These are phyloP conservation scores for Euphrasia confusa DNA, from an alignment of 257 asterid genomes.

Conservation along the genomic window DNA sequence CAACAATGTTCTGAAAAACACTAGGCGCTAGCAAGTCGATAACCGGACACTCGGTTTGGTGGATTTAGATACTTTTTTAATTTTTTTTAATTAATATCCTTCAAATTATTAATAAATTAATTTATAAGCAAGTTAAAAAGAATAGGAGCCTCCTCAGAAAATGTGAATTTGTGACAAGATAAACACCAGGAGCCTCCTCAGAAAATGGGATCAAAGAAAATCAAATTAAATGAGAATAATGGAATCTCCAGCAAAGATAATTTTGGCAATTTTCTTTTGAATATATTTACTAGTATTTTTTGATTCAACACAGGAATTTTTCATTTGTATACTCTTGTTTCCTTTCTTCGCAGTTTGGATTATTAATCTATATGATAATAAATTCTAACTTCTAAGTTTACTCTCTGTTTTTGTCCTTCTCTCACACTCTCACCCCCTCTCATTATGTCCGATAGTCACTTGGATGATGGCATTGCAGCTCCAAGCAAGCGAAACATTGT, in stretches of 20 bases:
- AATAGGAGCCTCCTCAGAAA: too few relatives aligned
- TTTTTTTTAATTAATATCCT: too few relatives aligned
- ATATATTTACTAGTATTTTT: background rate
- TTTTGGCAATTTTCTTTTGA: background rate
- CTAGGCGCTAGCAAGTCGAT: too few relatives aligned
- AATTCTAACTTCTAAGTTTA: constrained; percentile 6
- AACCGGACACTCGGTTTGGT: too few relatives aligned
- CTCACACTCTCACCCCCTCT: background rate
- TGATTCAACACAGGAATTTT: background rate
- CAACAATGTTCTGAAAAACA: background rate
- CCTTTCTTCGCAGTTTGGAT: background rate
- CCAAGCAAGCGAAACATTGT: constrained; percentile 64
- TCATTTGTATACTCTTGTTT: background rate
- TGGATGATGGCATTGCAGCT: constrained; percentile 52
- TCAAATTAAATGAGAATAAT: background rate
- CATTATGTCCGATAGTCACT: constrained; percentile 37
- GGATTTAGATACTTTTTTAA: too few relatives aligned
- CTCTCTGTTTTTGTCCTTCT: background rate
- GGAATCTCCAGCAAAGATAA: background rate
- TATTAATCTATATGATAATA: constrained; percentile 7
- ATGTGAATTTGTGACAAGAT: too few relatives aligned
- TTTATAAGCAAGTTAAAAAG: too few relatives aligned
- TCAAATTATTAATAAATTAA: too few relatives aligned
- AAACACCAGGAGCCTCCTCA: background rate
- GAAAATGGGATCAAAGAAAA: background rate